Conservation (phyloP, 169 alveolate species). For the Theileria sp. region DNA sequence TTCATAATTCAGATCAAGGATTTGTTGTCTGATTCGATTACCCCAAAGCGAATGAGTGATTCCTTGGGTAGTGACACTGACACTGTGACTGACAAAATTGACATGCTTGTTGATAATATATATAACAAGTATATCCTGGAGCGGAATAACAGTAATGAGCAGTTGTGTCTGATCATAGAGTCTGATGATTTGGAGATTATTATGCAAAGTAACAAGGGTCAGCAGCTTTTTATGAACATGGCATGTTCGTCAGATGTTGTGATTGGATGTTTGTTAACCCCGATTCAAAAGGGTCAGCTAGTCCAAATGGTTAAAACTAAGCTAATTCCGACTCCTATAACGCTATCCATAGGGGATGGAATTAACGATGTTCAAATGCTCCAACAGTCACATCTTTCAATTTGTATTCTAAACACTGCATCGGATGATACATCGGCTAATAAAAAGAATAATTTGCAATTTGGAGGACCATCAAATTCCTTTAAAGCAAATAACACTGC, state of each 20-base stretch:
- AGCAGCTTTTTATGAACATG: conserved; percentile 73
- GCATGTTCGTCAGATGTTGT: conserved; percentile 74
- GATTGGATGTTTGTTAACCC: conserved; percentile 69
- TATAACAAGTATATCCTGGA: conserved; percentile 68
- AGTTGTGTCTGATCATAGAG: conserved; percentile 68
- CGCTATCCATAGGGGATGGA: conserved; percentile 78
- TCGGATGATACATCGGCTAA: background rate
- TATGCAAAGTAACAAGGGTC: conserved; percentile 58
- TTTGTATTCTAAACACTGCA: conserved; percentile 33
- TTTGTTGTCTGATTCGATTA: background rate
- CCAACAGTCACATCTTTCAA: conserved; percentile 50
- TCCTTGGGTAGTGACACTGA: conserved; percentile 23
- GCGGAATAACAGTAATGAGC: conserved; percentile 63
- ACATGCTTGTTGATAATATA: conserved; percentile 23
- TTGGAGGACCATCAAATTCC: background rate
- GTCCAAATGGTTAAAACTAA: conserved; percentile 65
- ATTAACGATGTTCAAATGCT: conserved; percentile 72
- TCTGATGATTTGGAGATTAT: conserved; percentile 69
- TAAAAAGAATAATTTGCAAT: background rate
- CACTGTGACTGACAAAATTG: conserved; percentile 24
- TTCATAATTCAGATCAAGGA: conserved; percentile 4
- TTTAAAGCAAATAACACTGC: background rate
- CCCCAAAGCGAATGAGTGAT: conserved; percentile 3
- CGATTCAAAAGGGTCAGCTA: conserved; percentile 70
- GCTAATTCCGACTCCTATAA: conserved; percentile 71